Evolutionary conservation across 2,329 filamentous ascomycete species (phyloP).

Genomic region (Neofusicoccum parvum): DNA sequence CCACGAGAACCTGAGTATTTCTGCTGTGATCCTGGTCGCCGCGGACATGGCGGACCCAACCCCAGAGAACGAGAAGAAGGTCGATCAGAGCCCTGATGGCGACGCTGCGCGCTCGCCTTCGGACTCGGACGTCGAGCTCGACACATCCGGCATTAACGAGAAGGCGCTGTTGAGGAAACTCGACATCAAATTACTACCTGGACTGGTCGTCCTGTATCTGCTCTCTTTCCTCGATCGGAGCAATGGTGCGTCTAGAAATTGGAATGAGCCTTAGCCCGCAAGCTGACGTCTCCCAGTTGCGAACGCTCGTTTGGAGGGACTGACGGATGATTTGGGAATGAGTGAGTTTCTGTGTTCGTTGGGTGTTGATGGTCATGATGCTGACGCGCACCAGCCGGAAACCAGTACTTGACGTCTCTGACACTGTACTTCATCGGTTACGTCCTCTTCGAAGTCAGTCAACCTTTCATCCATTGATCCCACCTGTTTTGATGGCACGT

Average conservation of each 20-base stretch:
- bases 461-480: too few relatives aligned
- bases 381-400: slow-evolving; percentile 26
- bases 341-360: slow-evolving; percentile 23
- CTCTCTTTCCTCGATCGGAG: slow-evolving; percentile 41
- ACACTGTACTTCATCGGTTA: slow-evolving; percentile 66
- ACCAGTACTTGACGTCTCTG: slow-evolving; percentile 65
- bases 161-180: slow-evolving; percentile 61
- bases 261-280: neutral
- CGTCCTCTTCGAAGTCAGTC: slow-evolving; percentile 46
- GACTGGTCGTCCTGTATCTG: slow-evolving; percentile 46
- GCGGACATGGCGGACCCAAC: neutral
- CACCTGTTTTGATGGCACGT: too few relatives aligned
- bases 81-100: neutral
- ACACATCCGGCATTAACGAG: slow-evolving; percentile 52
- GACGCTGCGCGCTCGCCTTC: neutral
- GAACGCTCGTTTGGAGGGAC: slow-evolving; percentile 51
- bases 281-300: slow-evolving; percentile 28
- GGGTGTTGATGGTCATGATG: slow-evolving; percentile 24
- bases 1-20: neutral
- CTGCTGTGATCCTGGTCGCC: neutral
- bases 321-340: slow-evolving; percentile 35
- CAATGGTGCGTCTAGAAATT: slow-evolving; percentile 30
- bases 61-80: slow-evolving; percentile 2
- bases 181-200: slow-evolving; percentile 45
- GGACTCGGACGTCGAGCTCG: slow-evolving; percentile 7